Evolutionary conservation across 1,284 basidiomycete species (phyloP), one percentile per base, ranked within the genome.

Genomic region (Melampsora larici-populina): DNA sequence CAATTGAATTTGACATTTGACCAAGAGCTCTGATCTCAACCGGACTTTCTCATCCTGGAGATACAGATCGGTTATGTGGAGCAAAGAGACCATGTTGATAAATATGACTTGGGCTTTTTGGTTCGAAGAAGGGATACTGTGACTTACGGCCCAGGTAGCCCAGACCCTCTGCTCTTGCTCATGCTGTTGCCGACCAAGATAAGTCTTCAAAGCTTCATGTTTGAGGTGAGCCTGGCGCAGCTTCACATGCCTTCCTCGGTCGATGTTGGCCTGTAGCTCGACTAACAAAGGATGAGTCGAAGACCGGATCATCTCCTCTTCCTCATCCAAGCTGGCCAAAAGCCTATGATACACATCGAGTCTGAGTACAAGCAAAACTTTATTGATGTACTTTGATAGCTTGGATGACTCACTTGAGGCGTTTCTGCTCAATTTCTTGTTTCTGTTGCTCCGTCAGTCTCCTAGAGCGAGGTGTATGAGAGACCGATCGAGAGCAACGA

Each of bases 81-180:
- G 8, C 33, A 68, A 18, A 68, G 24, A 6, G 21, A 40, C 11
- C 21, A 43, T 68, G 66, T n/a, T 48, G 17, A 68, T 40, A 29
- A n/a, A 43, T 21, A 43, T 40, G 24, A 40, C 17, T 18, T 64
- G 17, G 2, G 43, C 9, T 40, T 1, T 5, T 48, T n/a, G 9
- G 15, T 26, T 4, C 4, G 26, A 68, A 40, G 26, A 68, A 49
- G 21, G n/a, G 15, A 24, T 8, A 36, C 26, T 18, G 33, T 17
- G 11, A 51, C 73, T 58, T 13, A 75, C 73, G 11, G 49, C 43
- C 64, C 65, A 75, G 33, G 43, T 75, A 66, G 64, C 31, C 73
- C 73, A 75, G 51, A 75, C 67, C 43, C 73, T 51, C 51, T 75
- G 64, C 49, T 75, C 60, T 26, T 63, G 43, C 26, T 75, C 73